phyloP scores from a whole-genome alignment of 768 basidiomycete genomes.

The Termitomyces sp. region DNA sequence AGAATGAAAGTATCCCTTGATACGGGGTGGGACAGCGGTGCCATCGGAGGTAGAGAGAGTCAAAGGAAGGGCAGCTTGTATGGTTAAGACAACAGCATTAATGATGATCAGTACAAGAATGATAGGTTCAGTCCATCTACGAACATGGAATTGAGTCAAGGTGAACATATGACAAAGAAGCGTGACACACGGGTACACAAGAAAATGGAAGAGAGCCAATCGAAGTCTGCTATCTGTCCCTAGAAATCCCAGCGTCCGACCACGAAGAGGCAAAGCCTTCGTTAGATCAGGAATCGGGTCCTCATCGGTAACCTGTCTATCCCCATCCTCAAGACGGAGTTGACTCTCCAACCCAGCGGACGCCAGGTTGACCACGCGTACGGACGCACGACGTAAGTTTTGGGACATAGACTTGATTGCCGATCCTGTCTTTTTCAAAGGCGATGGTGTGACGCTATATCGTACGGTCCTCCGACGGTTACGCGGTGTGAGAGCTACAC shows the following conservation, averaged over 20 bases:
- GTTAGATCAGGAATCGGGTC: constrained; percentile 37
- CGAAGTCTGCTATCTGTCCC: constrained; percentile 65
- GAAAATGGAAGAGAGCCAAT: constrained; percentile 54
- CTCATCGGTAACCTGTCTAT: constrained; percentile 25
- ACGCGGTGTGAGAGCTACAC: constrained; percentile 33
- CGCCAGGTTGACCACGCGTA: constrained; percentile 80
- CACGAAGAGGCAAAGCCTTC: constrained; percentile 53
- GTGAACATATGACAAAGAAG: constrained; percentile 2
- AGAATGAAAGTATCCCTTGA: constrained; percentile 71
- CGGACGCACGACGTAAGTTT: constrained; percentile 56
- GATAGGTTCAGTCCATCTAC: constrained; percentile 80
- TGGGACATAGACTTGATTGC: constrained; percentile 54
- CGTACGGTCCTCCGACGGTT: constrained; percentile 39
- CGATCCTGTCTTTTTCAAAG: constrained; percentile 55
- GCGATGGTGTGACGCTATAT: constrained; percentile 51
- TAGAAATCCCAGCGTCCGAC: constrained; percentile 73
- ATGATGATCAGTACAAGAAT: constrained; percentile 81
- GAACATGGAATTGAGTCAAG: background rate
- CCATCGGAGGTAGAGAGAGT: constrained; percentile 44
- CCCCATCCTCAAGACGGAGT: constrained; percentile 46
- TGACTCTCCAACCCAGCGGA: constrained; percentile 57
- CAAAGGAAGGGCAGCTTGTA: constrained; percentile 66
- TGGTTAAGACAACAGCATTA: constrained; percentile 76
- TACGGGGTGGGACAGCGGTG: constrained; percentile 31
- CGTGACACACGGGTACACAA: constrained; percentile 64